These are phyloP conservation scores for Trichoderma sp. DNA, from an alignment of 2,329 filamentous ascomycete genomes.

Conservation along the genomic window DNA sequence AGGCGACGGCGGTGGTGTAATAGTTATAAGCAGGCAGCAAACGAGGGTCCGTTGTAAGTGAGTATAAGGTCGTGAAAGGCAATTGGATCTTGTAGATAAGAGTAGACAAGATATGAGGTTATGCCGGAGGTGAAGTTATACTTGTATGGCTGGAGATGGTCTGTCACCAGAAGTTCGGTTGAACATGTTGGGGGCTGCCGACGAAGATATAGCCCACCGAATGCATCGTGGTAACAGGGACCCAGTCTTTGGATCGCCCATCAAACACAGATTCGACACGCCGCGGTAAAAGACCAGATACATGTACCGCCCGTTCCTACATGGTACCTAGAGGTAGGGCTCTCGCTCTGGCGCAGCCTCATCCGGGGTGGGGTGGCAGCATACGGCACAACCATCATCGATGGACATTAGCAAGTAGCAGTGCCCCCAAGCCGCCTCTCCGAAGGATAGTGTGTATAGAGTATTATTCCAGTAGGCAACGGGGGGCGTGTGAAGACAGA, in stretches of 20 bases:
- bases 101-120: not conserved
- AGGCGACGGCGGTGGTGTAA: not conserved
- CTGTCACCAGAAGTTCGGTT: constrained; percentile 11
- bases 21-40: not conserved
- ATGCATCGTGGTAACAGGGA: constrained; percentile 19
- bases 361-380: constrained; percentile 20
- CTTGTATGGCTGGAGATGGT: constrained; percentile 8
- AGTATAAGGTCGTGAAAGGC: not conserved
- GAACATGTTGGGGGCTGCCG: constrained; percentile 21
- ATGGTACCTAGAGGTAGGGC: constrained; percentile 1
- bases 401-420: not conserved
- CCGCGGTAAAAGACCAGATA: constrained; percentile 11
- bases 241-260: constrained; percentile 16
- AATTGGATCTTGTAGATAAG: not conserved
- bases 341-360: constrained; percentile 25
- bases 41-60: constrained; percentile 8
- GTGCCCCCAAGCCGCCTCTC: not conserved
- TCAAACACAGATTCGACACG: constrained; percentile 23
- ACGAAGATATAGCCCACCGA: constrained; percentile 23
- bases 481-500: no score
- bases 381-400: not conserved
- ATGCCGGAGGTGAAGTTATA: not conserved
- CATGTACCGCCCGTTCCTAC: constrained; percentile 3
- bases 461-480: no score
- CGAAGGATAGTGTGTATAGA: not conserved